Evolutionary conservation across 2,329 filamentous ascomycete genomes (phyloP).

Genomic region (Nemania serpens): DNA sequence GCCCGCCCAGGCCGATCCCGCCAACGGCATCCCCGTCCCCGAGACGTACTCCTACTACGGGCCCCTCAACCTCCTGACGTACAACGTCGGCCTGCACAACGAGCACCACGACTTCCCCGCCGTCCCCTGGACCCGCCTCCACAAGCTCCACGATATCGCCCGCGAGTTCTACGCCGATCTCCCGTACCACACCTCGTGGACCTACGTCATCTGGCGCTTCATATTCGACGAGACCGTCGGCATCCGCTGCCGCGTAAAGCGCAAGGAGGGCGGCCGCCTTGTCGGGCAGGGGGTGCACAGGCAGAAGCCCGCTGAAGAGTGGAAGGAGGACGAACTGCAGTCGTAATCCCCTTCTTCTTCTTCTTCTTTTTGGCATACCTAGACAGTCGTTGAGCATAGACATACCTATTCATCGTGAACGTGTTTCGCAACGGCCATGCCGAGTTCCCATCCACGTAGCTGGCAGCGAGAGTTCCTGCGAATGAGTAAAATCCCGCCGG

Average conservation of each 20-base stretch:
- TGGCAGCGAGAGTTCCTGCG: not conserved
- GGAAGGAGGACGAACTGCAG: slow-evolving; percentile 73
- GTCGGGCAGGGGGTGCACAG: slow-evolving; percentile 49
- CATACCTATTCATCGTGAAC: not conserved
- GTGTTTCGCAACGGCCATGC: not conserved
- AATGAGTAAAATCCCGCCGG: not conserved
- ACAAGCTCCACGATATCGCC: slow-evolving; percentile 76
- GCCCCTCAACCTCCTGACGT: slow-evolving; percentile 86
- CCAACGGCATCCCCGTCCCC: slow-evolving; percentile 70
- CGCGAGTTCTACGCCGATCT: slow-evolving; percentile 90
- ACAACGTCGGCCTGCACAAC: slow-evolving; percentile 97
- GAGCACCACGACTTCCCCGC: slow-evolving; percentile 99
- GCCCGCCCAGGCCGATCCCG: slow-evolving; percentile 59
- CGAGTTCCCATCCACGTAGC: not conserved
- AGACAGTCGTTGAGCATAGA: not conserved
- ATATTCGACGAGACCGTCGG: slow-evolving; percentile 89
- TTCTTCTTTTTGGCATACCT: not conserved
- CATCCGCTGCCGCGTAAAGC: slow-evolving; percentile 90
- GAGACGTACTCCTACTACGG: slow-evolving; percentile 99
- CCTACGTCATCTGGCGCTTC: slow-evolving; percentile 93
- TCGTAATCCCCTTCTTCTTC: slow-evolving; percentile 46
- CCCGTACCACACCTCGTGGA: slow-evolving; percentile 88
- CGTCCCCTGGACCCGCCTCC: slow-evolving; percentile 89
- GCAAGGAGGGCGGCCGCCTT: slow-evolving; percentile 73
- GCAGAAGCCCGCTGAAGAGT: slow-evolving; percentile 48